Percentiles rank a stretch among this genome's conserved stretches.
Conservation (phyloP, 2,329 filamentous ascomycete genomes). For the Phyllosticta citriasiana region DNA sequence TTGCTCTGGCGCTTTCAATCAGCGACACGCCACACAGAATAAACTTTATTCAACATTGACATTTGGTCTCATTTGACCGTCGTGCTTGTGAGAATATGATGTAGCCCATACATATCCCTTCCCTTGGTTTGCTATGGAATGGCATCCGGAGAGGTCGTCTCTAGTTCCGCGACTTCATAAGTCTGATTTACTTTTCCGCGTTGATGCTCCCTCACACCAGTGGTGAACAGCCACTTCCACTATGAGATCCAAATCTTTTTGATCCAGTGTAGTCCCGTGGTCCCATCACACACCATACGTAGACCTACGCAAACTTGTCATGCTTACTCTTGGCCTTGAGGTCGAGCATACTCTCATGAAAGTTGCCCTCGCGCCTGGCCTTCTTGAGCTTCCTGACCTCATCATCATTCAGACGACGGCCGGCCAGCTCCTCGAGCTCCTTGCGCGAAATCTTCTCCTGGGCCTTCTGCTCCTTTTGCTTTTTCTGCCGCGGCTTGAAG, state of each 20-base stretch:
- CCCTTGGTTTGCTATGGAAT: no score
- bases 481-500: constrained; percentile 77
- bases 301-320: constrained; percentile 57
- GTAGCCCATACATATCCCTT: no score
- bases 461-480: constrained; percentile 72
- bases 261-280: no score
- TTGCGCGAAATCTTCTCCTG: constrained; percentile 75
- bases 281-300: no score
- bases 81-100: not conserved
- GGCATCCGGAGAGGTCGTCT: no score
- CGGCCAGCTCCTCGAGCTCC: constrained; percentile 74
- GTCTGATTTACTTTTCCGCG: no score
- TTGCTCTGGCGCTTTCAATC: not conserved
- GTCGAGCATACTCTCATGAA: constrained; percentile 77
- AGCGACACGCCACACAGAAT: not conserved
- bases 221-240: no score
- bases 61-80: not conserved
- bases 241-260: no score
- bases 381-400: constrained; percentile 77
- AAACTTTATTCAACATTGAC: not conserved
- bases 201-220: no score
- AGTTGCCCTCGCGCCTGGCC: constrained; percentile 77
- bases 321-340: constrained; percentile 88
- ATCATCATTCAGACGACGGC: constrained; percentile 66
- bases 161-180: no score